phyloP scores from a whole-genome alignment of 139 green algal species.

The Gonium pectorale region DNA sequence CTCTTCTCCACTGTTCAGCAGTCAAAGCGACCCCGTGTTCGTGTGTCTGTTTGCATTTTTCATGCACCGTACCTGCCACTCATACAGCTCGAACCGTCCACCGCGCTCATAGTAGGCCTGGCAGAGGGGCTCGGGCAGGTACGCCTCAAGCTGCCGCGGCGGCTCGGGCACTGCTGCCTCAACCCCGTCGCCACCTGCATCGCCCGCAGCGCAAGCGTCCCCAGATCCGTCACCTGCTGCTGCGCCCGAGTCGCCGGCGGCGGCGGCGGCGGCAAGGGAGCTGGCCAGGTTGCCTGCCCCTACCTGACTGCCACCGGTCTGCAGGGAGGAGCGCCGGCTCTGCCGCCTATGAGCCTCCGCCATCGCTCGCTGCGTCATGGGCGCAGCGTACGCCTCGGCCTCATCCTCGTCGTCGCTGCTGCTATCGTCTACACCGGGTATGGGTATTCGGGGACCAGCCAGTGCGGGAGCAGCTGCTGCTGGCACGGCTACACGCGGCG shows the following conservation, averaged over 20 bases:
- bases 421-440: background rate
- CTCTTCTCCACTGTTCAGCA: no score
- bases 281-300: background rate
- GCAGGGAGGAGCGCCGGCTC: background rate
- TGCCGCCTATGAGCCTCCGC: background rate
- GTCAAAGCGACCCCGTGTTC: no score
- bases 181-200: background rate
- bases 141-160: conserved; percentile 42
- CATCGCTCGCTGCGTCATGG: conserved; percentile 17
- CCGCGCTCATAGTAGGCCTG: conserved; percentile 56
- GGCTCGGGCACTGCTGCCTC: background rate
- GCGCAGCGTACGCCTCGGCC: background rate
- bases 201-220: background rate
- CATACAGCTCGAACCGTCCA: conserved; percentile 74
- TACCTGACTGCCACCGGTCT: background rate
- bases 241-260: background rate
- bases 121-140: conserved; percentile 60
- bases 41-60: no score
- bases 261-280: background rate
- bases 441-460: no score
- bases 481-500: no score
- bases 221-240: background rate
- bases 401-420: conserved; percentile 26
- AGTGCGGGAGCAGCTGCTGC: background rate
- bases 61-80: conserved; percentile 90